Base-by-base conservation (phyloP, 176 grass and related monocot species). In the Bonia amplexicaulis region DNA sequence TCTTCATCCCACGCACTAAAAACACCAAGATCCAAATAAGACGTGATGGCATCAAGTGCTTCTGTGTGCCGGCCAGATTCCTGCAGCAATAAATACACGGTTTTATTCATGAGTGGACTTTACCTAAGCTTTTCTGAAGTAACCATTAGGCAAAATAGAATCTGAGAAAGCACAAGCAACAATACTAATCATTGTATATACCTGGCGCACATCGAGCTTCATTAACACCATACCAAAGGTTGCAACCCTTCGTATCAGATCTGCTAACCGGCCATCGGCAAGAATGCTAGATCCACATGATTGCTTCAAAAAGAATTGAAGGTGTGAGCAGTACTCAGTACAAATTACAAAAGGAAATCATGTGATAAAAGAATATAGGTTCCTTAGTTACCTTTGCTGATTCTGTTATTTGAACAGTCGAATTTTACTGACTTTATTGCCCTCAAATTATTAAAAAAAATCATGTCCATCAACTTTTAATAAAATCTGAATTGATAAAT, bases 161-260 rank as follows among this genome's bases (percentile, higher is more conserved):
- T 35, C 4, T 45, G 23, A 53, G 31, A 37, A 77, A 76, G 45
- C 64, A 17, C 51, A 77, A 33, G 31, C 17, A 89, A 29, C 4
- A 82, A 23, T 53, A 64, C 31, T 19, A 47, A 75, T 44, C 19
- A 62, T 37, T 66, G 52, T 27, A 53, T 12, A 25, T 61, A 97
- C 94, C 92, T 95, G 96, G 27, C 96, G 96, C 47, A 98, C 66
- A 33, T 98, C 96, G 22, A 98, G 87, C 85, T 98, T 98, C 93
- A 95, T 95, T 68, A 98, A 64, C 57, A 90, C 91, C 93, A 98
- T 90, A 70, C 93, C 93, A 78, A 98, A 98, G 62, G 87, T 98
- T 9, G 93, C 87, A 87, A 98, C 89, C 80, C 93, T 86, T 65
- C 96, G 83, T 87, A 98, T 95, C 68, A 98, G 86, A 98, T 98